Base-by-base conservation (phyloP, 2,329 filamentous ascomycete genomes). In the Aspergillus quadricinctus region DNA sequence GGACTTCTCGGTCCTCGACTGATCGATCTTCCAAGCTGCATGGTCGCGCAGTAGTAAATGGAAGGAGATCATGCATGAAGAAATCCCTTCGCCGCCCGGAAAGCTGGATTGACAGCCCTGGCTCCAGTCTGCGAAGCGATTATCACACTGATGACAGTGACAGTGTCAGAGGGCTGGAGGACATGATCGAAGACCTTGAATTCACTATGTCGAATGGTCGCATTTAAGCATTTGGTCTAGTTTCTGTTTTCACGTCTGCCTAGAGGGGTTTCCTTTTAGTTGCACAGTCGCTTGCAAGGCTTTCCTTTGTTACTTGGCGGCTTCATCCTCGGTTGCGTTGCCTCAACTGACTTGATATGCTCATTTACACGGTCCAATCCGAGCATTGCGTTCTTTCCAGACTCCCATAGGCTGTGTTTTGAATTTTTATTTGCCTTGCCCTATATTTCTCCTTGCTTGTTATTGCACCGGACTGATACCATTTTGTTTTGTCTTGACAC, bases 181-280 rank as follows among this genome's bases (percentile, higher is more conserved):
- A 68, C 41, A 69, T 71, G 66, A 64, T 70, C 14, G 66, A 69
- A 53, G 68, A 71, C 43, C 63, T 69, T 37, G 69, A 72, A 46
- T 57, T 69, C 50, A 66, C 63, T n/a, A 14, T 31, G 25, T 53
- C 28, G 41, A 35, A 9, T 41, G 31, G 17, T 27, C 25, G 37
- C n/a, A 37, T 19, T 41, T 45, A 53, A 43, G 14, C 28, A 29
- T 46, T 43, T 21, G 4, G 19, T 10, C 27, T 25, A 29, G 37
- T 28, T 48, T 46, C 48, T 27, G 28, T 29, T 31, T 53, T 52
- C 10, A 45, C 23, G 17, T 37, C 31, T 37, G 27, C 52, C 48
- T 43, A 9, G 49, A 17, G 10, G 27, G 21, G 11, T 46, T 14
- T 37, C 14, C 31, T 37, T 23, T 27, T 7, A 27, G 11, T 14